A percentile compares a stretch with the other conserved stretches of the same genome.
These are phyloP conservation scores for Omphalea diandra DNA, from an alignment of 441 rosid species.

Conservation along the genomic window DNA sequence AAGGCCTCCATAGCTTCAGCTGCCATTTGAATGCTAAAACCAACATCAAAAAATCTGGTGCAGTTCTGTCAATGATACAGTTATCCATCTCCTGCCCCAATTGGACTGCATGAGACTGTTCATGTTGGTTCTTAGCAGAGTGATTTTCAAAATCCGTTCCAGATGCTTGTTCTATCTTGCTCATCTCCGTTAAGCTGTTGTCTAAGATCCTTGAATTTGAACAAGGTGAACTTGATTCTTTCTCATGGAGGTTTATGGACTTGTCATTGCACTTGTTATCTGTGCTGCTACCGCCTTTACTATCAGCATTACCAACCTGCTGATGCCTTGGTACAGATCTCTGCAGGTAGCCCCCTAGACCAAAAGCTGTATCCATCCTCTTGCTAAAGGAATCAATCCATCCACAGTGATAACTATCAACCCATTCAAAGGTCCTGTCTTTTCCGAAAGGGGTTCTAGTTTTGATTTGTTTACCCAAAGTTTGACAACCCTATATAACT, in stretches of 20 bases:
- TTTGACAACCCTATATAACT: constrained; percentile 43
- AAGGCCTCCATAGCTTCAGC: constrained; percentile 84
- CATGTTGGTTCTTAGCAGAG: constrained; percentile 24
- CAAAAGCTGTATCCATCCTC: constrained; percentile 23
- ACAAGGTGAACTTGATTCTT: constrained; percentile 20
- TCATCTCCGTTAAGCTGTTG: constrained; percentile 18
- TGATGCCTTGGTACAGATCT: constrained; percentile 14
- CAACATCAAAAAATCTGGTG: constrained; percentile 37
- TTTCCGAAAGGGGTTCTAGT: constrained; percentile 26
- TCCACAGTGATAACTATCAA: constrained; percentile 31
- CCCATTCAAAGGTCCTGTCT: constrained; percentile 53
- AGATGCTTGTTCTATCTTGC: constrained; percentile 29
- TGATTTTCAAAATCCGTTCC: constrained; percentile 17
- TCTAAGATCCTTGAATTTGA: constrained; percentile 23
- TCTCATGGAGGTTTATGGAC: constrained; percentile 17
- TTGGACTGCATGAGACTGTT: constrained; percentile 26
- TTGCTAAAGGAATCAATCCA: constrained; percentile 27
- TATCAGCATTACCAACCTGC: constrained; percentile 2
- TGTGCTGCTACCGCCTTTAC: constrained; percentile 22
- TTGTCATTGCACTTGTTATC: constrained; percentile 22
- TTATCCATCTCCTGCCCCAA: constrained; percentile 31
- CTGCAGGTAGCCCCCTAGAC: no score
- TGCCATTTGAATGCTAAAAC: constrained; percentile 76
- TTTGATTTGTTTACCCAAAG: constrained; percentile 44
- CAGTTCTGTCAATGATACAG: constrained; percentile 21